Evolutionary conservation across 257 asterid species (phyloP).

Genomic region (Fraxinus anomala): DNA sequence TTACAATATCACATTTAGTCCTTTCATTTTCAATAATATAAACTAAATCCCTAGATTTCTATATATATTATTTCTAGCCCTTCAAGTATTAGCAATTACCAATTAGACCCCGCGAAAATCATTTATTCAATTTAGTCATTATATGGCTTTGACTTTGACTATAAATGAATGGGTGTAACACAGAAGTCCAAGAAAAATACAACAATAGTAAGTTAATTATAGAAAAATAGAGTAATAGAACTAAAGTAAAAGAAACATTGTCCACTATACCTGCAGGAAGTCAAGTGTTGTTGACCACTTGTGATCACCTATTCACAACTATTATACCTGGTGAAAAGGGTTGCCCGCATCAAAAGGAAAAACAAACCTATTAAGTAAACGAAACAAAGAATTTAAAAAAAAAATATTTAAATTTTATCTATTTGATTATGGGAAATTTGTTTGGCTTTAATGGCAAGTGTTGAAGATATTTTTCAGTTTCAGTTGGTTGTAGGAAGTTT

Average conservation of each 20-base stretch:
- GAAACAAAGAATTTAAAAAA: no score
- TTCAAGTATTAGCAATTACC: no score
- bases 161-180: no score
- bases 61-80: no score
- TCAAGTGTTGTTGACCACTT: slow-evolving; percentile 83
- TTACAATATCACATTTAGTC: no score
- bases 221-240: neutral
- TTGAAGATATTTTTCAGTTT: slow-evolving; percentile 15
- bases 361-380: no score
- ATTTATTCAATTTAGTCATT: no score
- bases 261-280: slow-evolving; percentile 86
- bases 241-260: slow-evolving; percentile 23
- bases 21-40: no score
- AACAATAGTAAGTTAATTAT: slow-evolving; percentile 17
- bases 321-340: slow-evolving; percentile 81
- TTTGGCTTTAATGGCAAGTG: slow-evolving; percentile 13
- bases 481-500: slow-evolving; percentile 16
- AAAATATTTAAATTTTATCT: neutral
- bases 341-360: slow-evolving; percentile 43
- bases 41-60: no score
- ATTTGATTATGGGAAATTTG: slow-evolving; percentile 4
- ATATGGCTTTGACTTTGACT: no score
- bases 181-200: slow-evolving; percentile 51
- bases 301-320: slow-evolving; percentile 98
- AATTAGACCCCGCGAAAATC: no score